Conservation (phyloP, 139 green algal genomes). For the Picochlorum sp. region DNA sequence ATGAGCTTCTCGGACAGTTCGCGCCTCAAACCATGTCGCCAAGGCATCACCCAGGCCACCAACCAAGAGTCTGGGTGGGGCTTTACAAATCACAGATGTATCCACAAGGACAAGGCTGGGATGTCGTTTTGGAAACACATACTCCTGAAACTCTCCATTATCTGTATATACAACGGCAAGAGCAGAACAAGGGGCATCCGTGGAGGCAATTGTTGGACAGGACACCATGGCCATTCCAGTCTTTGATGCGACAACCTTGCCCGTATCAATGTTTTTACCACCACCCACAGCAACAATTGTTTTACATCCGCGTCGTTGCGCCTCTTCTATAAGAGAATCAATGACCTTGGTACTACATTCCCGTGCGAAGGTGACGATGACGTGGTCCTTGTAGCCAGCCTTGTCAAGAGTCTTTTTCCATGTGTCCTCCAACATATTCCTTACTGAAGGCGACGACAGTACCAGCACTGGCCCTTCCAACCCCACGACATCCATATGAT, state of each 20-base stretch:
- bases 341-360: slow-evolving; percentile 17
- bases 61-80: slow-evolving; percentile 14
- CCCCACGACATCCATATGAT: not conserved
- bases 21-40: slow-evolving; percentile 23
- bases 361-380: slow-evolving; percentile 7
- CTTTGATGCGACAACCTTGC: slow-evolving; percentile 3
- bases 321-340: not conserved
- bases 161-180: slow-evolving; percentile 20
- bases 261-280: slow-evolving; percentile 16
- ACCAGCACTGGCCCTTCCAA: slow-evolving; percentile 2
- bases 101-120: slow-evolving; percentile 24
- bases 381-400: slow-evolving; percentile 1
- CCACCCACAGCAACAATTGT: slow-evolving; percentile 11
- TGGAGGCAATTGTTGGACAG: slow-evolving; percentile 14
- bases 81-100: slow-evolving; percentile 12
- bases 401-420: slow-evolving; percentile 5
- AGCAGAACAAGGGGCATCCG: slow-evolving; percentile 20
- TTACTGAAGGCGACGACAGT: not conserved
- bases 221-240: not conserved
- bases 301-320: not conserved
- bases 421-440: not conserved
- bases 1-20: slow-evolving; percentile 12
- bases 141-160: not conserved
- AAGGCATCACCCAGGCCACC: slow-evolving; percentile 20
- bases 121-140: slow-evolving; percentile 14